phyloP scores from a whole-genome alignment of 2,329 filamentous ascomycete species.

The Botrytis pseudocinerea region DNA sequence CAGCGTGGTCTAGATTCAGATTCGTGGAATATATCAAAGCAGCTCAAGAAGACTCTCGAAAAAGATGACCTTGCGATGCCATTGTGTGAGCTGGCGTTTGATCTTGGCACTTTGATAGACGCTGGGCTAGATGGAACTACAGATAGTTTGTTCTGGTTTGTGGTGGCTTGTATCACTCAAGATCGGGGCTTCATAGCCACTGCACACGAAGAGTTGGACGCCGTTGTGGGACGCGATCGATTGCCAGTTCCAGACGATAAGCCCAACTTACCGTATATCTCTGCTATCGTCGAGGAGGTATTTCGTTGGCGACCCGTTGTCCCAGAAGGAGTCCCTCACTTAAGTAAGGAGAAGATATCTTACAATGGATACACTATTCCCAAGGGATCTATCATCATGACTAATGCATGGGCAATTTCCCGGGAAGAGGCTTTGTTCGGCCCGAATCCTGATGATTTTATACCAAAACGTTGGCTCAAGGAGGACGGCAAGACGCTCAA shows the following conservation, averaged over 20 bases:
- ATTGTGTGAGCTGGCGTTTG: slow-evolving; percentile 7
- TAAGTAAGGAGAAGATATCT: slow-evolving; percentile 53
- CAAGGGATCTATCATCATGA: slow-evolving; percentile 35
- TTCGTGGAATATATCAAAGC: slow-evolving; percentile 18
- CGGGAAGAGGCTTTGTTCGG: slow-evolving; percentile 13
- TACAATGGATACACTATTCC: slow-evolving; percentile 59
- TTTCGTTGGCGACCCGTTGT: slow-evolving; percentile 47
- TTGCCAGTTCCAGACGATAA: too few relatives aligned
- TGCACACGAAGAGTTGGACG: too few relatives aligned
- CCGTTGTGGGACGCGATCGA: too few relatives aligned
- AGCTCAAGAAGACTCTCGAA: slow-evolving; percentile 8
- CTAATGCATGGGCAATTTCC: slow-evolving; percentile 9
- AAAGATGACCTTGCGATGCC: slow-evolving; percentile 12
- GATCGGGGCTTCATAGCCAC: neutral
- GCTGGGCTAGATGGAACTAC: slow-evolving; percentile 17
- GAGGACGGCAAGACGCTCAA: slow-evolving; percentile 16
- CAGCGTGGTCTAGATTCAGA: slow-evolving; percentile 11
- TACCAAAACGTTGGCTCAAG: slow-evolving; percentile 2
- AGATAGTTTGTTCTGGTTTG: slow-evolving; percentile 18
- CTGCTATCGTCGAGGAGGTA: slow-evolving; percentile 9
- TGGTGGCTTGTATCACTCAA: slow-evolving; percentile 12
- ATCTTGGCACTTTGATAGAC: slow-evolving; percentile 15
- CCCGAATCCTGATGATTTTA: neutral
- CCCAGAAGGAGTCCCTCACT: slow-evolving; percentile 46
- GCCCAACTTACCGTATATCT: too few relatives aligned